phyloP scores from a whole-genome alignment of 768 basidiomycete genomes.

The Termitomyces bulborhizus region DNA sequence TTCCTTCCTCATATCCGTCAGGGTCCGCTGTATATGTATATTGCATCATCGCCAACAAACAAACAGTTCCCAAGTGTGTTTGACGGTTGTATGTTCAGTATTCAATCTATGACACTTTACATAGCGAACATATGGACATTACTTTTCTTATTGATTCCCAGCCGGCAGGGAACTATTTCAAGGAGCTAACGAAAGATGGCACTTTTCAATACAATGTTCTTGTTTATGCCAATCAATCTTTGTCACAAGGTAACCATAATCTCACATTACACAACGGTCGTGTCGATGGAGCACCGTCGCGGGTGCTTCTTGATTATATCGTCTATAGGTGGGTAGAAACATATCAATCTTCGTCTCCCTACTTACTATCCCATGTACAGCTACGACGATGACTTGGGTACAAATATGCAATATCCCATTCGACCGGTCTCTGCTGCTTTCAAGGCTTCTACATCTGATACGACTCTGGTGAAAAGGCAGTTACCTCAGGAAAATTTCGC shows the following conservation, averaged over 20 bases:
- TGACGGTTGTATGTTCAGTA: neutral
- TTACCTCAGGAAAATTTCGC: neutral
- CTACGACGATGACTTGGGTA: slow-evolving; percentile 7
- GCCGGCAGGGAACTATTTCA: slow-evolving; percentile 21
- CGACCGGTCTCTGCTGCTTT: neutral
- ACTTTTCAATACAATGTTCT: slow-evolving; percentile 27
- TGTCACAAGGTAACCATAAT: slow-evolving; percentile 23
- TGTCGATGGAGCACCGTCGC: slow-evolving; percentile 19
- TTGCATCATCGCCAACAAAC: slow-evolving; percentile 26
- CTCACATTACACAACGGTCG: slow-evolving; percentile 29
- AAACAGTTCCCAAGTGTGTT: slow-evolving; percentile 14
- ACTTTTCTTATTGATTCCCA: slow-evolving; percentile 31
- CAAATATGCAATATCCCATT: neutral
- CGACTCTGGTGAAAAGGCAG: neutral
- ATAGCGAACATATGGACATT: slow-evolving; percentile 26
- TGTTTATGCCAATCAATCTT: slow-evolving; percentile 24
- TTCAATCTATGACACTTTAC: neutral
- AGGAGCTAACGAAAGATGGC: slow-evolving; percentile 11
- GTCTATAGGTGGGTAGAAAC: slow-evolving; percentile 29
- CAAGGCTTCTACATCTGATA: neutral
- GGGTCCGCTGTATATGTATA: slow-evolving; percentile 41
- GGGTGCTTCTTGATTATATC: slow-evolving; percentile 32
- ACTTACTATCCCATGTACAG: neutral
- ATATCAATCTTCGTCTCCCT: neutral
- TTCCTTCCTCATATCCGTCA: slow-evolving; percentile 12